Evolutionary conservation across 768 basidiomycete genomes (phyloP).

Genomic region (Lactarius hengduanensis): DNA sequence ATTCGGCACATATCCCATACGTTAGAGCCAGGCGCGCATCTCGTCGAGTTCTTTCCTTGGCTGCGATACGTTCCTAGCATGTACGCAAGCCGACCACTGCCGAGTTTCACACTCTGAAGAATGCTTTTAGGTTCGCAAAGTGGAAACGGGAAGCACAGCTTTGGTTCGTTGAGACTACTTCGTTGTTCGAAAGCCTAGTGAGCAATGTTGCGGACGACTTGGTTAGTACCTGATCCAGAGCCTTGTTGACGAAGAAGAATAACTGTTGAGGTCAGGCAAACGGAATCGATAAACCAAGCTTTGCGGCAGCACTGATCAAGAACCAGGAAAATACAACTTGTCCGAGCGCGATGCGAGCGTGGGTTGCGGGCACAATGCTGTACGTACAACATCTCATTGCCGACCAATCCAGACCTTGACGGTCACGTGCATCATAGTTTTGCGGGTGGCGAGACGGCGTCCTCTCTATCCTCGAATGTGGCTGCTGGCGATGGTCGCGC

Average conservation of each 20-base stretch:
- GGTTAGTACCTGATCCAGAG: no score
- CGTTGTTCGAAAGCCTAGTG: no score
- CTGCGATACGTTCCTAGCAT: neutral
- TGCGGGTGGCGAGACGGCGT: neutral
- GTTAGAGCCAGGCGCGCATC: neutral
- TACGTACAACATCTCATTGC: neutral
- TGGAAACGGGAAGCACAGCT: no score
- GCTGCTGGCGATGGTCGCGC: constrained; percentile 41
- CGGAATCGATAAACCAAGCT: constrained; percentile 8
- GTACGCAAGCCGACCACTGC: neutral
- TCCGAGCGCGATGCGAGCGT: constrained; percentile 20
- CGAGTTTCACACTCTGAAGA: no score
- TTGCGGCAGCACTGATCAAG: constrained; percentile 11
- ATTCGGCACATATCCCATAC: neutral
- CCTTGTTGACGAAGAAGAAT: no score
- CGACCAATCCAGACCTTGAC: neutral
- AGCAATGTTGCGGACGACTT: no score
- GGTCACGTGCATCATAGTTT: neutral
- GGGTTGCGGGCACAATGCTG: constrained; percentile 26
- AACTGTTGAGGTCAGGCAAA: neutral
- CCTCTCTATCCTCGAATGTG: constrained; percentile 35
- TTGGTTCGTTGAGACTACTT: no score
- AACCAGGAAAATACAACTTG: constrained; percentile 6
- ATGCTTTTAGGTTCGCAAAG: no score
- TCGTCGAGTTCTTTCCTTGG: neutral